Evolutionary conservation across 2,329 filamentous ascomycete species (phyloP), one percentile per base, ranked within the genome.

Genomic region (Sclerotinia nivalis): DNA sequence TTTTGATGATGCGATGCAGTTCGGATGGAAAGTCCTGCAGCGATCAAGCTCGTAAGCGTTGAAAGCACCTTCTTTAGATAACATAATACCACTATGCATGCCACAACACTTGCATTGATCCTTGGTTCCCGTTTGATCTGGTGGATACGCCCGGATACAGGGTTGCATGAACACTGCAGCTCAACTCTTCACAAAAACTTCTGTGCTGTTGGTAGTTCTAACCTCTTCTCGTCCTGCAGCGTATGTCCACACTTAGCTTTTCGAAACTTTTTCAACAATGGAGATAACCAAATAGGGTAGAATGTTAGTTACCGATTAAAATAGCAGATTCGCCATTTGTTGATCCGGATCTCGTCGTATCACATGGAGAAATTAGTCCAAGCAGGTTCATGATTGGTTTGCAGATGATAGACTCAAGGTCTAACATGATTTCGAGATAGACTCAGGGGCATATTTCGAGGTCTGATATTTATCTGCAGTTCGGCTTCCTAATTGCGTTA

Each of bases 401-500:
- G 45, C 25, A 12, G 43, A 34, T 47, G 43, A 62, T 49, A 31
- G 12, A n/a, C 2, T 47, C 10, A 49, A 34, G 28, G 12, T 31
- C 25, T 20, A 34, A 55, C 20, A 62, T 2, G 1, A 18, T 62
- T 34, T 37, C 20, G 59, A 31, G 3, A 31, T 28, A 62, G 2
- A 5, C 5, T 34, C 28, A 34, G 28, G 43, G 6, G 10, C 59
- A 62, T 1, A 62, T 34, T 28, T 31, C 15, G 9, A 61, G 18
- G 18, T 47, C 25, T 47, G 20, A 34, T 34, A 25, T 60, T 28
- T 34, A 34, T n/a, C 20, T 43, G 56, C 56, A 68, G 31, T 47
- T 68, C 66, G 66, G 55, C 47, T 54, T 61, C 56, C 56, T 52
- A 20, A 61, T 61, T 68, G 31, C 45, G 55, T 54, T 52, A 20